Base-by-base conservation (phyloP, 1,284 basidiomycete species). In the Ustilago bromivora region DNA sequence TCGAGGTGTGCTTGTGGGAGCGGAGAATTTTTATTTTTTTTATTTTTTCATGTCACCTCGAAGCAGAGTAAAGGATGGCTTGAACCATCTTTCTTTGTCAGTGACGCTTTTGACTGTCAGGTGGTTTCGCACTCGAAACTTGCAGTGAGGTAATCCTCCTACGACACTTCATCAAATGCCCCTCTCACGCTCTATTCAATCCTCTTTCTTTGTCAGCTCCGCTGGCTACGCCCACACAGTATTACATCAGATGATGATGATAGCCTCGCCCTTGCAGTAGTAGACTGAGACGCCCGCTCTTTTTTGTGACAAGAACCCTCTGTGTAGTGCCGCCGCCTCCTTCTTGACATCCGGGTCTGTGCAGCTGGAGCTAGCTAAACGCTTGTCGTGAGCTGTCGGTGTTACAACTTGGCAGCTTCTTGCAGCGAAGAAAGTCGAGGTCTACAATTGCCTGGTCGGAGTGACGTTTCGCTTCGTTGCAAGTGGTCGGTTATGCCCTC, bases 91-190 rank as follows among this genome's bases (percentile, higher is more conserved):
- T 28, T 28, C 23, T 28, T 28, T 28, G 23, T 19, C 43, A 7
- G 7, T 51, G 49, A 19, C 32, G 35, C 23, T 35, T 57, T 67
- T 35, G 53, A 52, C 54, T 67, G 65, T 67, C 59, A 67, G 53
- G n/a, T 36, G 19, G 17, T 19, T 13, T 7, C 40, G 23, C 17
- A n/a, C n/a, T 49, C 15, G 28, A 13, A 23, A 38, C 32, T 43
- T 43, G 41, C 34, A 55, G 59, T 67, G 65, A 67, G 65, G 65
- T 67, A 67, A 57, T 57, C 55, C 38, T 38, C 53, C 17, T 35
- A 35, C 3, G 12, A 35, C 9, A n/a, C 23, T 23, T 13, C 23
- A 28, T 28, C 23, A 28, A 28, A 28, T 31, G 3, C 5, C 17
- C 23, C 55, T 57, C 55, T 43, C 55, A 43, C 40, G 55, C 38